Evolutionary conservation across 495 filamentous ascomycete species (phyloP).

Genomic region (Polyplosphaeria fusca): DNA sequence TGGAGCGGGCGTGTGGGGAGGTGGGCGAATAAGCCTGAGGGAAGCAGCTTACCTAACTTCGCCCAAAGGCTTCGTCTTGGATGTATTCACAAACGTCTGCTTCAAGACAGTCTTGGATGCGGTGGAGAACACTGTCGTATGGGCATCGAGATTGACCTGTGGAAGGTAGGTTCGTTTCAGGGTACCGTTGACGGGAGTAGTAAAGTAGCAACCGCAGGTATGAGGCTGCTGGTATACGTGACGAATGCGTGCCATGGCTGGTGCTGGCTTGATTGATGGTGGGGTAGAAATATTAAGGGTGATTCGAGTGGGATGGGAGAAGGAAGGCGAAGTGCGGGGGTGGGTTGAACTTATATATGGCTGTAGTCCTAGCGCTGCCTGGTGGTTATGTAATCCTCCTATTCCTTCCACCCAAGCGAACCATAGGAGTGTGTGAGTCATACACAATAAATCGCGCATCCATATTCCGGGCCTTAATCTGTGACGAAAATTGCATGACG

Average conservation of each 20-base stretch:
- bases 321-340: background rate
- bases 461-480: too few relatives aligned
- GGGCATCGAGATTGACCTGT: slow-evolving; percentile 49
- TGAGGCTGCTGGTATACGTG: background rate
- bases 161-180: slow-evolving; percentile 49
- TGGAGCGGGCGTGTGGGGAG: too few relatives aligned
- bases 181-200: background rate
- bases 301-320: background rate
- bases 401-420: too few relatives aligned
- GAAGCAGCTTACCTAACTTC: slow-evolving; percentile 43
- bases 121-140: slow-evolving; percentile 54
- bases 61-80: slow-evolving; percentile 42
- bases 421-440: too few relatives aligned
- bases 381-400: background rate
- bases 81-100: slow-evolving; percentile 60
- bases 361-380: background rate
- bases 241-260: background rate
- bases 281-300: background rate
- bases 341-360: background rate
- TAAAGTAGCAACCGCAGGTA: slow-evolving; percentile 29
- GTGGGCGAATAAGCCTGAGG: too few relatives aligned
- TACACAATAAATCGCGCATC: too few relatives aligned
- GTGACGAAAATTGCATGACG: too few relatives aligned
- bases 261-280: background rate
- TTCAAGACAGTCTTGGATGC: slow-evolving; percentile 57